Evolutionary conservation across 2,329 filamentous ascomycete species (phyloP), one percentile per base, ranked within the genome.

Genomic region (Aspergillus floridensis): DNA sequence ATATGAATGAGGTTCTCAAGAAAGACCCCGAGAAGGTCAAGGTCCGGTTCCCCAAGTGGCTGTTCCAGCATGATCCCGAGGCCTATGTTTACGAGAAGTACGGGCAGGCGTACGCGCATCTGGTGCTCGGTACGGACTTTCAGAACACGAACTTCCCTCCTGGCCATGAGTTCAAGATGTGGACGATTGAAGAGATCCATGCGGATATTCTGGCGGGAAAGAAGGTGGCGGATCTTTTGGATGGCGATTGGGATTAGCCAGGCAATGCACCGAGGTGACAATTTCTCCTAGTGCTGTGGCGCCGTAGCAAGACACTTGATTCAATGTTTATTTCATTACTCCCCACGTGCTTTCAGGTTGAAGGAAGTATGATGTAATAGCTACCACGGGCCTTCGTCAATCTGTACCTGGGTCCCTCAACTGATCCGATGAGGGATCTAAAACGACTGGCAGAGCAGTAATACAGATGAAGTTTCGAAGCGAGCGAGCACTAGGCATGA

Each of bases 61-160:
- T 63, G n/a, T 56, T 58, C 22, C 26, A 47, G 5, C 58, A 64
- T 50, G 51, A 64, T n/a, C 60, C 62, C 0, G 62, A 64, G 49
- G 12, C 29, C 10, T 64, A 64, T 41, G 62, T 48, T 2, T 62
- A 64, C 19, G 58, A 63, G 7, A 61, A 64, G 14, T 64, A 57
- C 38, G 48, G 47, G 7, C 32, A 48, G 21, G 56, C 44, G 3
- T 48, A 57, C 19, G 29, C 26, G 4, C 60, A 64, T 61, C 3
- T 63, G 1, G 12, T 59, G 29, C 71, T 71, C 58, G 77, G 77
- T 2, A 65, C 76, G 3, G 66, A 71, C 12, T 79, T 81, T 70
- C 71, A 76, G 56, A 77, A 81, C 58, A 65, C 77, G 4, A 82
- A 82, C 62, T 78, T 76, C 62, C 79, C 79, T 12, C 73, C 67